phyloP scores from a whole-genome alignment of 331 rosid genomes.

The Acacia concinna region DNA sequence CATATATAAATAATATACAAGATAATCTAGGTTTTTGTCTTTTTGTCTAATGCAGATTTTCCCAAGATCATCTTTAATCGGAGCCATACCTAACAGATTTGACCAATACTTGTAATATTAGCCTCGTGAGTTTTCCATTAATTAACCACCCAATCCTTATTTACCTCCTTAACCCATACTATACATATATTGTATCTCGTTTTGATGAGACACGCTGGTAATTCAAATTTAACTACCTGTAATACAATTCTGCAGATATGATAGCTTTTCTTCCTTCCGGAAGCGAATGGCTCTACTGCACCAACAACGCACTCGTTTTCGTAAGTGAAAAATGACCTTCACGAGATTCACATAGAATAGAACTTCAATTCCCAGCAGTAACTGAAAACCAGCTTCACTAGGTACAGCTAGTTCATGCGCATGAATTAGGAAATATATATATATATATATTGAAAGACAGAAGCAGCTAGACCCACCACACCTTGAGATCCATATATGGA shows the following conservation, averaged over 20 bases:
- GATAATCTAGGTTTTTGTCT: conserved; percentile 46
- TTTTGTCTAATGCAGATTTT: conserved; percentile 35
- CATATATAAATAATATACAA: conserved; percentile 33
- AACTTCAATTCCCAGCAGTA: background rate
- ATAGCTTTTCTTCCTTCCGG: background rate
- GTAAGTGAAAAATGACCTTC: background rate
- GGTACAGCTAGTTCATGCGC: background rate
- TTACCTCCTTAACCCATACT: background rate
- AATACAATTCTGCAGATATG: background rate
- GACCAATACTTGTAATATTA: conserved; percentile 27
- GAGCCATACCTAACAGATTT: conserved; percentile 38
- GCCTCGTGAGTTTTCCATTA: conserved; percentile 41
- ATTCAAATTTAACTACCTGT: background rate
- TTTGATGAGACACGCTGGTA: background rate
- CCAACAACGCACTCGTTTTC: background rate
- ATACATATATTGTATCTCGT: background rate
- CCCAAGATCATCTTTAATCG: conserved; percentile 31
- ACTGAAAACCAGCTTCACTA: background rate
- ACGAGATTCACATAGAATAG: background rate
- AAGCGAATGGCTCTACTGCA: background rate
- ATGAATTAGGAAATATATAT: background rate
- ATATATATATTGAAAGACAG: background rate
- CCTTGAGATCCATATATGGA: background rate
- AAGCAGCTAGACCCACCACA: background rate
- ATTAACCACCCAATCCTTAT: conserved; percentile 23